A percentile compares a stretch with the other conserved stretches of the same genome.
Conservation (phyloP, 371 early-diverging fungal species). For the Mucor plumbeus region DNA sequence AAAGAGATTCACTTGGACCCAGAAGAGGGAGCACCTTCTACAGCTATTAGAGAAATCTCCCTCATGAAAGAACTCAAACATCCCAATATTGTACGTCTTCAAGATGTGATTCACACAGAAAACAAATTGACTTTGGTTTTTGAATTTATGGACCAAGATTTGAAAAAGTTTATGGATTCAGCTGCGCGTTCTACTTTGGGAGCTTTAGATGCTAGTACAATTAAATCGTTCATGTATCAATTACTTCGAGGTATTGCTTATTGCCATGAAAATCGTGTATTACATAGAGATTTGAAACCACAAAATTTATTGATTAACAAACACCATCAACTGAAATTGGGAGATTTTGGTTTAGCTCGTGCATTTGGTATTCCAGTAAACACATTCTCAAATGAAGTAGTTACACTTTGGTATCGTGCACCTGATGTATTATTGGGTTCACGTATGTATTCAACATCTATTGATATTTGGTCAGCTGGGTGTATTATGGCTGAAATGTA, state of each 20-base stretch:
- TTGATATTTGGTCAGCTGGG: conserved; percentile 99
- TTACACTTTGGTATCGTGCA: conserved; percentile 96
- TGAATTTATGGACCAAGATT: conserved; percentile 98
- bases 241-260: conserved; percentile 90
- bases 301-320: conserved; percentile 94
- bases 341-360: conserved; percentile 96
- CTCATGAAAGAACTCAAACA: conserved; percentile 95
- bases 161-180: conserved; percentile 94
- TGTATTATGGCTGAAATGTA: conserved; percentile 98
- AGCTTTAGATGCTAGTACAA: conserved; percentile 70
- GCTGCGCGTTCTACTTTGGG: conserved; percentile 55
- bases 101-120: conserved; percentile 99
- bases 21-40: conserved; percentile 96
- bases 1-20: conserved; percentile 95
- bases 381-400: conserved; percentile 98
- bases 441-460: conserved; percentile 93
- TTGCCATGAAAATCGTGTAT: conserved; percentile 93
- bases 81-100: conserved; percentile 88
- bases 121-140: conserved; percentile 97
- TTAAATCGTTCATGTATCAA: conserved; percentile 88
- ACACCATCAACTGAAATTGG: conserved; percentile 86
- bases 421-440: conserved; percentile 98
- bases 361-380: conserved; percentile 97
- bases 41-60: conserved; percentile 97
- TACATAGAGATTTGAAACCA: conserved; percentile 98